phyloP scores from a whole-genome alignment of 140 eudicot species.

The Ambrosia hybrid region DNA sequence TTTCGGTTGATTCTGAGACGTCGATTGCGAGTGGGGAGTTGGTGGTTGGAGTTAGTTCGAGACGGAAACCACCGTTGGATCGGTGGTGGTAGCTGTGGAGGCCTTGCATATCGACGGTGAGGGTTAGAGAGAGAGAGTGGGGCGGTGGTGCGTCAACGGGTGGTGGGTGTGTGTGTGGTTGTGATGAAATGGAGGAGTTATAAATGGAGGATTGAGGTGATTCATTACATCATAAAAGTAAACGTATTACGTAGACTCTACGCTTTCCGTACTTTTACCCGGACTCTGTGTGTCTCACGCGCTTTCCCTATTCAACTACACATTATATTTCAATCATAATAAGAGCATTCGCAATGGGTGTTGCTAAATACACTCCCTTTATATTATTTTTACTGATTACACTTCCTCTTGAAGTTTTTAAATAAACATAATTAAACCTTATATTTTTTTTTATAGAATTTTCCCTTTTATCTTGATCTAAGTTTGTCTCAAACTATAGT shows the following conservation, averaged over 20 bases:
- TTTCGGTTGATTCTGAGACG: slow-evolving; percentile 72
- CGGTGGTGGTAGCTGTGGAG: slow-evolving; percentile 41
- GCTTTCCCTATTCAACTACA: background rate
- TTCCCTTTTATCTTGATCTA: no score
- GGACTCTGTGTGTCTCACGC: slow-evolving; percentile 24
- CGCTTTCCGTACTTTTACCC: slow-evolving; percentile 30
- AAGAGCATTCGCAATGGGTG: no score
- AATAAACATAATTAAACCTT: no score
- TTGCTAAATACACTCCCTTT: no score
- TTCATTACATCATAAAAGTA: slow-evolving; percentile 43
- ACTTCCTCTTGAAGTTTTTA: no score
- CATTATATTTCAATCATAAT: no score
- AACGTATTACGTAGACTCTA: slow-evolving; percentile 42
- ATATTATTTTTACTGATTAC: no score
- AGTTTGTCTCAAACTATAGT: no score
- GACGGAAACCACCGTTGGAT: slow-evolving; percentile 66
- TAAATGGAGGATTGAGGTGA: slow-evolving; percentile 33
- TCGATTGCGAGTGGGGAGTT: slow-evolving; percentile 74
- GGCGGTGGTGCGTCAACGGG: slow-evolving; percentile 31
- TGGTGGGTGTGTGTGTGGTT: slow-evolving; percentile 13
- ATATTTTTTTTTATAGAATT: no score
- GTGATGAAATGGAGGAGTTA: slow-evolving; percentile 30
- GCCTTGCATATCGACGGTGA: slow-evolving; percentile 46
- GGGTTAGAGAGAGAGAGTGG: background rate
- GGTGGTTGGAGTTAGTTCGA: slow-evolving; percentile 60